Conservation (phyloP, 352 stramenopile genomes). For the Phytophthora podocarpi region DNA sequence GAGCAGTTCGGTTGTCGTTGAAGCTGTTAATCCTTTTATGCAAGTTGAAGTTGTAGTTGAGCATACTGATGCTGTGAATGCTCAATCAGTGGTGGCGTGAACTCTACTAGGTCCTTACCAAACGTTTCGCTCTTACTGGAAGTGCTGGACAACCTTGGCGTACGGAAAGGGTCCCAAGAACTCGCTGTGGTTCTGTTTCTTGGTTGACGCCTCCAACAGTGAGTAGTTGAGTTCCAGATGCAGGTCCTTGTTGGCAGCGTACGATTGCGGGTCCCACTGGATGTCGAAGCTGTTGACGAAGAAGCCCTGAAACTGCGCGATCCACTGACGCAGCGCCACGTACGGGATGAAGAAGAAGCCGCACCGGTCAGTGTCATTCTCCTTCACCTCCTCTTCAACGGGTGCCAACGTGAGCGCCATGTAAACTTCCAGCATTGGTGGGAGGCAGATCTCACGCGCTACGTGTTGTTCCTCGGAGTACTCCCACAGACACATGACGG, state of each 20-base stretch:
- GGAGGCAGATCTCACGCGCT: conserved; percentile 64
- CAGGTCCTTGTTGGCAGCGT: conserved; percentile 56
- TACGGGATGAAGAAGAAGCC: conserved; percentile 89
- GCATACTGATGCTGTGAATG: neutral
- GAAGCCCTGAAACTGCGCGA: conserved; percentile 80
- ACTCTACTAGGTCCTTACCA: neutral
- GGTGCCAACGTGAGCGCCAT: conserved; percentile 65
- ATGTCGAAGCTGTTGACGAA: conserved; percentile 87
- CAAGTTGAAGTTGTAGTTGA: neutral
- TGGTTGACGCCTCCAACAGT: conserved; percentile 66
- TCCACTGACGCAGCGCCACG: conserved; percentile 73
- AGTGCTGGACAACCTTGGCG: conserved; percentile 61
- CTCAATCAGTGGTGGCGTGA: neutral
- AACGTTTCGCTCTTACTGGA: conserved; percentile 21
- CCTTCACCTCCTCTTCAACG: conserved; percentile 55
- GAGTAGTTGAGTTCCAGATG: conserved; percentile 66
- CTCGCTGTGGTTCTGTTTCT: conserved; percentile 70
- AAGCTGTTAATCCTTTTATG: too few species aligned
- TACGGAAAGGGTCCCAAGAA: conserved; percentile 82
- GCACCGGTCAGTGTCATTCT: conserved; percentile 80
- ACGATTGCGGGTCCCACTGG: conserved; percentile 73
- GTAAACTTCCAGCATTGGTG: conserved; percentile 75
- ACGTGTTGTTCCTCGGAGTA: conserved; percentile 57
- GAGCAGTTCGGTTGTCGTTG: too few species aligned
- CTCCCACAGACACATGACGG: conserved; percentile 84